A percentile compares a stretch with the other conserved stretches of the same genome.
These are phyloP conservation scores for Simmondsia chinensis DNA, from an alignment of 148 eudicot species.

Conservation along the genomic window DNA sequence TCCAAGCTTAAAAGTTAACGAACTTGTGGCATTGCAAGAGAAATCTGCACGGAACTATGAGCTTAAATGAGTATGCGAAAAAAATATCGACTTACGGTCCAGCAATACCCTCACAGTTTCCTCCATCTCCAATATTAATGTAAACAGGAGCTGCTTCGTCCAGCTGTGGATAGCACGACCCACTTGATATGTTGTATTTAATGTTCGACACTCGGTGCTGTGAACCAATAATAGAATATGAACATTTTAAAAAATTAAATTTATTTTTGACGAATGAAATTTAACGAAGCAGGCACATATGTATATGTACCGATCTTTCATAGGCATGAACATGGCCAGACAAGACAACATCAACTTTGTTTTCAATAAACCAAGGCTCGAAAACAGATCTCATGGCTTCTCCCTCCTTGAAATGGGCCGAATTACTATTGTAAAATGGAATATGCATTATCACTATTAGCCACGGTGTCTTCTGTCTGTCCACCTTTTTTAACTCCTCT, in stretches of 20 bases:
- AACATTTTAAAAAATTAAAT: not conserved
- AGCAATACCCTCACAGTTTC: constrained; percentile 17
- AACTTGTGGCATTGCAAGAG: too few relatives aligned
- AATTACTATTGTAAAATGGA: constrained; percentile 26
- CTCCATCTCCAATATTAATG: constrained; percentile 24
- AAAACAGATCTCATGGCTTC: constrained; percentile 32
- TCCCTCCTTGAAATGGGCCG: constrained; percentile 30
- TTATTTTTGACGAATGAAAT: not conserved
- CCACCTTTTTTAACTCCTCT: constrained; percentile 15
- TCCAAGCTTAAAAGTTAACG: too few relatives aligned
- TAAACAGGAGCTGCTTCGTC: constrained; percentile 19
- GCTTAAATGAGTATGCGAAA: not conserved
- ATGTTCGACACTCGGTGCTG: constrained; percentile 24
- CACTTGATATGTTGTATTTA: constrained; percentile 15
- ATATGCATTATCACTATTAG: constrained; percentile 27
- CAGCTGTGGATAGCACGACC: constrained; percentile 9
- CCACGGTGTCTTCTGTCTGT: constrained; percentile 34
- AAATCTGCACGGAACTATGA: too few relatives aligned
- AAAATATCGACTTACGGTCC: constrained; percentile 5
- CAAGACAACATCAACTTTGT: constrained; percentile 35
- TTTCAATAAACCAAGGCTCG: constrained; percentile 24
- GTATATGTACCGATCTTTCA: constrained; percentile 27
- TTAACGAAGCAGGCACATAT: not conserved
- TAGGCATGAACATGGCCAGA: constrained; percentile 41
- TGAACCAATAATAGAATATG: not conserved